Conservation (phyloP, 805 yeast species). For the Wickerhamomyces sydowiorum region DNA sequence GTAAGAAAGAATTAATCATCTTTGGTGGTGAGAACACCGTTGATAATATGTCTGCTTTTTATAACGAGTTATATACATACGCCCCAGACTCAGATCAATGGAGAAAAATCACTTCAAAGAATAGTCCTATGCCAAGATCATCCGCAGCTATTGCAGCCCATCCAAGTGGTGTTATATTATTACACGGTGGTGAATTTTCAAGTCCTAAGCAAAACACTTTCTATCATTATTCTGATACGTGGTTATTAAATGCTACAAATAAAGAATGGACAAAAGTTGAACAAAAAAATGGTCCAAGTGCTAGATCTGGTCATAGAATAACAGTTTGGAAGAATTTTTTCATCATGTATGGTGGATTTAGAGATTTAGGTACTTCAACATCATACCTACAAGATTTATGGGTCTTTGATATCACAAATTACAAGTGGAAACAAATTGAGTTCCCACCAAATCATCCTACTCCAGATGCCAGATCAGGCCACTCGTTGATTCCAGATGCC, state of each 20-base stretch:
- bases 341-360: slow-evolving; percentile 84
- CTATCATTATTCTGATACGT: slow-evolving; percentile 94
- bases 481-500: slow-evolving; percentile 69
- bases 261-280: slow-evolving; percentile 93
- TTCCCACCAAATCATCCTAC: slow-evolving; percentile 74
- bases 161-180: slow-evolving; percentile 77
- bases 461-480: slow-evolving; percentile 95
- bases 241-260: slow-evolving; percentile 80
- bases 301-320: slow-evolving; percentile 91
- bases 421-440: slow-evolving; percentile 88
- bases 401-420: slow-evolving; percentile 85
- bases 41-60: slow-evolving; percentile 53
- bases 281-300: slow-evolving; percentile 65
- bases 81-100: slow-evolving; percentile 74
- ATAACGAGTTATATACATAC: slow-evolving; percentile 75
- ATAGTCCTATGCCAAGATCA: slow-evolving; percentile 87
- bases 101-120: slow-evolving; percentile 74
- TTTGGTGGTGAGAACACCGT: slow-evolving; percentile 85
- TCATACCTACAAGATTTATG: slow-evolving; percentile 82
- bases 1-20: slow-evolving; percentile 68
- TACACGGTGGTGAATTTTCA: slow-evolving; percentile 97
- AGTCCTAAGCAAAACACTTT: slow-evolving; percentile 94
- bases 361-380: slow-evolving; percentile 81
- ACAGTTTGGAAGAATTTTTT: slow-evolving; percentile 89
- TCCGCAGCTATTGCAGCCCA: slow-evolving; percentile 93